Evolutionary conservation across 1,284 basidiomycete species (phyloP), one percentile per base, ranked within the genome.

Genomic region (Apiotrichum veenhuisii): DNA sequence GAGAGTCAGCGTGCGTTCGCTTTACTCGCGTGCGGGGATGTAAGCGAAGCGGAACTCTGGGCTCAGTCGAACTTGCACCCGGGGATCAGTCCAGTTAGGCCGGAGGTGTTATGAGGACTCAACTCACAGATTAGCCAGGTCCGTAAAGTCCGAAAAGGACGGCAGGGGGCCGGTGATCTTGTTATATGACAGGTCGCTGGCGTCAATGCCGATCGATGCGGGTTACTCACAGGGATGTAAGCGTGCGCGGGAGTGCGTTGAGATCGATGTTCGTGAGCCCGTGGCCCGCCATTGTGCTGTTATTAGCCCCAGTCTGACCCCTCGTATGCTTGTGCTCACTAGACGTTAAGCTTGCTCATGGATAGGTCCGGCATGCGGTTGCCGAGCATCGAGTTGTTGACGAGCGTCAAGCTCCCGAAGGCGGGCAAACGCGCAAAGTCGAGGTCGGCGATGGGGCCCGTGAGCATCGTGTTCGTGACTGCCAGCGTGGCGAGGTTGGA

Each of bases 161-260:
- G 73, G 73, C 4, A 73, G 49, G 11, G 54, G 22, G 11, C 74
- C 76, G 0, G 57, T 46, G 10, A 77, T 49, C 1, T 52, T 43
- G 55, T 77, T 77, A 58, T 64, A 71, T 11, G 74, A 75, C 10
- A 77, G 51, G 59, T 76, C 74, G 17, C 70, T 73, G 52, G 18
- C 10, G 46, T 51, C 42, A 42, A 47, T 18, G 37, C n/a, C 18
- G 3, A 7, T 11, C 25, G 5, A 11, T 20, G 11, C 8, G 23
- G 20, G 3, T 30, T 4, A 46, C 54, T 46, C 42, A 52, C 26
- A 56, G 25, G 23, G 11, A 52, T 14, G 25, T 33, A 17, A 38
- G 26, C 17, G 26, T 38, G 25, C 25, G 5, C 18, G 45, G 42
- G 26, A 50, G n/a, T 10, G 18, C 17, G 4, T 11, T 15, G 9